These are phyloP conservation scores for Acer yangbiense DNA, from an alignment of 345 rosid species.

Conservation along the genomic window DNA sequence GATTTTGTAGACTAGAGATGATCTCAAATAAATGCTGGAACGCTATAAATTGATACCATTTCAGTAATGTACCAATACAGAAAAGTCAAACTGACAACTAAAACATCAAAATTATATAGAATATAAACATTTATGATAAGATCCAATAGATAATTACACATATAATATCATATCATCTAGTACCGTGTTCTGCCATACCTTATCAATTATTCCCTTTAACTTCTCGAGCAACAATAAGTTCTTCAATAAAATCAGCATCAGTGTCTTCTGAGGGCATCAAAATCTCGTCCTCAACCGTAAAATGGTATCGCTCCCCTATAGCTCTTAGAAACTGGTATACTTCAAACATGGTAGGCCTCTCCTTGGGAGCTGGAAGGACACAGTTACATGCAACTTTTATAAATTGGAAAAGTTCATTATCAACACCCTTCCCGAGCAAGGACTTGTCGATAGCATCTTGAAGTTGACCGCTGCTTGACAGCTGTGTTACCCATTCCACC, in stretches of 20 bases:
- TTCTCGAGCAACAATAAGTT: slow-evolving; percentile 78
- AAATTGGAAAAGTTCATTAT: slow-evolving; percentile 71
- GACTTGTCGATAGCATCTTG: slow-evolving; percentile 60
- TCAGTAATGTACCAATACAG: slow-evolving; percentile 14
- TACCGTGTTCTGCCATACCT: slow-evolving; percentile 17
- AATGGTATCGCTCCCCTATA: slow-evolving; percentile 79
- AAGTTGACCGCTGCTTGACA: slow-evolving; percentile 54
- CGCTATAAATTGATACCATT: slow-evolving; percentile 23
- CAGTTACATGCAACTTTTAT: slow-evolving; percentile 87
- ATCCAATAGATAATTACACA: slow-evolving; percentile 26
- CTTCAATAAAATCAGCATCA: slow-evolving; percentile 57
- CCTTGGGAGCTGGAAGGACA: slow-evolving; percentile 59
- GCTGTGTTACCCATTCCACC: slow-evolving; percentile 75
- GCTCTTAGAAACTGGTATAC: slow-evolving; percentile 81
- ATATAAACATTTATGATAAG: slow-evolving; percentile 30
- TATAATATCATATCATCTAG: slow-evolving; percentile 20
- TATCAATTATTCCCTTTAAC: slow-evolving; percentile 24
- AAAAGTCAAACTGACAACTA: slow-evolving; percentile 13
- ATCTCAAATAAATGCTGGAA: slow-evolving; percentile 18
- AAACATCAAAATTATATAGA: slow-evolving; percentile 19
- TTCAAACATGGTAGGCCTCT: slow-evolving; percentile 92
- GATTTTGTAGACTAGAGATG: background rate
- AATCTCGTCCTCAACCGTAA: slow-evolving; percentile 71
- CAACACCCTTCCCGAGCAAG: slow-evolving; percentile 62
- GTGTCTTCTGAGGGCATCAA: slow-evolving; percentile 54